Base-by-base conservation (phyloP, 2,329 filamentous ascomycete species). In the Beauveria australis region DNA sequence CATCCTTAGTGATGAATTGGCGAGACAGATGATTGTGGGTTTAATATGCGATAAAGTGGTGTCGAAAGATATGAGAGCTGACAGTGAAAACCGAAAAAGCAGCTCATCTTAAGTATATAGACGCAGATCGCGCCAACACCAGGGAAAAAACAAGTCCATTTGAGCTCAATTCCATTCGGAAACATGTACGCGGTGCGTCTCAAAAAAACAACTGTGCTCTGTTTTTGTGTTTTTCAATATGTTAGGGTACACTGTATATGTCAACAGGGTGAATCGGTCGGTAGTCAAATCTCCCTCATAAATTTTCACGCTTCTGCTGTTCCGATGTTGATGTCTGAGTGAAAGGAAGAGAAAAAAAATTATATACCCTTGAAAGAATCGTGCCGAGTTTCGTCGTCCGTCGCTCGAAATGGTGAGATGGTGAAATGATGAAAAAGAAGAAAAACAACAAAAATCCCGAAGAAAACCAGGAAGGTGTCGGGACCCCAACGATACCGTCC, bases 351-450 rank as follows among this genome's bases (percentile, higher is more conserved):
- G 22, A 60, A 60, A 60, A 54, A 56, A 9, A 56, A 43, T 33
- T 55, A 61, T 61, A 47, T 61, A 61, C 46, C 51, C 33, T 52
- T 44, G 51, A 41, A 59, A 41, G 43, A 57, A 47, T 24, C 24
- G 24, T 19, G 40, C 18, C 55, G 46, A 58, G 55, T 33, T 41
- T 57, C 44, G 54, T 58, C 48, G 48, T 46, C 37, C 48, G 48
- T 59, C 56, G 47, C 56, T 52, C 48, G 37, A 53, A 6, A 16
- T 37, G 33, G 33, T 52, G 37, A 53, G 5, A 6, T 37, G 33
- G 12, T 46, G 26, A 24, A 52, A 37, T 43, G 22, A n/a, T 49
- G 51, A 55, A 49, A 43, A 40, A 18, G 41, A 59, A 46, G 28
- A 30, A 53, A 48, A 16, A 10, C 33, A 47, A 55, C 22, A 43